Evolutionary conservation across 495 filamentous ascomycete genomes (phyloP).

Genomic region (Penicillium goetzii): DNA sequence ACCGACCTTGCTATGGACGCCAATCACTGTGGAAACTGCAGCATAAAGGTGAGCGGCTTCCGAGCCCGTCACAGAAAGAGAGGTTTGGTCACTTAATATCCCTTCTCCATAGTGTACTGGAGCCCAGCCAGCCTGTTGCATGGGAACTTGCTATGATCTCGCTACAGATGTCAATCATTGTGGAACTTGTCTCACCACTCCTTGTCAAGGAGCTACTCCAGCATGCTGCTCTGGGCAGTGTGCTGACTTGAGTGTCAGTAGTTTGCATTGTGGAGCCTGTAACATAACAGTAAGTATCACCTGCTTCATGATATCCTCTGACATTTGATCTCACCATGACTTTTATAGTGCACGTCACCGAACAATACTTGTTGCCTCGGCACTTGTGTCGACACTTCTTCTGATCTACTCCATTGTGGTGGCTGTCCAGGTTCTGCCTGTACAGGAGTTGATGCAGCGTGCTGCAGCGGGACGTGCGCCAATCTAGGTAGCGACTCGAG

Average conservation of each 20-base stretch:
- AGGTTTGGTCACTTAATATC: neutral
- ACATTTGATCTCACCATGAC: neutral
- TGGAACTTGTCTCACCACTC: constrained; percentile 21
- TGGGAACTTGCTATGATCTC: constrained; percentile 23
- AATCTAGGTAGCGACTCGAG: constrained; percentile 17
- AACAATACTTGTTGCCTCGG: constrained; percentile 17
- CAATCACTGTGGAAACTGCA: constrained; percentile 23
- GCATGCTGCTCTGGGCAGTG: constrained; percentile 19
- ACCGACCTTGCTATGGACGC: constrained; percentile 17
- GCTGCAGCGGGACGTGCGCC: constrained; percentile 19
- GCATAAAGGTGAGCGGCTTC: constrained; percentile 10
- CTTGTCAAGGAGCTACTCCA: constrained; percentile 19
- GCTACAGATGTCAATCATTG: constrained; percentile 20
- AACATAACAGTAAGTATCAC: neutral
- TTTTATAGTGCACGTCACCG: constrained; percentile 4
- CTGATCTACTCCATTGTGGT: constrained; percentile 18
- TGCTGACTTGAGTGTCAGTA: constrained; percentile 13
- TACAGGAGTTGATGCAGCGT: constrained; percentile 10
- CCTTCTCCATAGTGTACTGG: constrained; percentile 16
- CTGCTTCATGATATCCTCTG: neutral
- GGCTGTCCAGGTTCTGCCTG: constrained; percentile 15
- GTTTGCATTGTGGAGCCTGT: constrained; percentile 14
- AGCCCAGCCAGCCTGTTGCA: constrained; percentile 18
- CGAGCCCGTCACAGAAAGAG: neutral
- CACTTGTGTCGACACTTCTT: constrained; percentile 15